Conservation (phyloP, 2,329 filamentous ascomycete species). For the Aspergillus tubingensis region DNA sequence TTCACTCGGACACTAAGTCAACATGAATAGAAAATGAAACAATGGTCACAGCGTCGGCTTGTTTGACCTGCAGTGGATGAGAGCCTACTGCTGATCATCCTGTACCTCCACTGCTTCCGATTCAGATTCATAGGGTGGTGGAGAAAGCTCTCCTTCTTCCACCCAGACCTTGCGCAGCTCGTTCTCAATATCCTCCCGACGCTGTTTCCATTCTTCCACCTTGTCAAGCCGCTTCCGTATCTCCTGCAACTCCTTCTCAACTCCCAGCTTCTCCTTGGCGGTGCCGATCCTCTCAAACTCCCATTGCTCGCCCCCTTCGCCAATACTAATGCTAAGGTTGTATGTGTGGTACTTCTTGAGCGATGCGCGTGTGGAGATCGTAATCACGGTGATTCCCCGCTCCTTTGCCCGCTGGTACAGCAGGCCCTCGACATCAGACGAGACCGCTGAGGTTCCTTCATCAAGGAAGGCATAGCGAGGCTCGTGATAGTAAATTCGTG, state of each 20-base stretch:
- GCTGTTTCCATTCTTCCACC: constrained; percentile 80
- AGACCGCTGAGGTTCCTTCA: constrained; percentile 88
- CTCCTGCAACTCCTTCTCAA: constrained; percentile 87
- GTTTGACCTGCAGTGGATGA: background rate
- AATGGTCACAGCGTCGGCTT: background rate
- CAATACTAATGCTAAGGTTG: constrained; percentile 81
- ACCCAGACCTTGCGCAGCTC: constrained; percentile 71
- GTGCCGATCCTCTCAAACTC: constrained; percentile 93
- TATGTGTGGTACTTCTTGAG: constrained; percentile 95
- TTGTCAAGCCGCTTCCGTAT: constrained; percentile 75
- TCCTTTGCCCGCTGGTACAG: constrained; percentile 93
- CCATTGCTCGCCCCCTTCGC: constrained; percentile 82
- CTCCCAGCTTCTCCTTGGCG: constrained; percentile 85
- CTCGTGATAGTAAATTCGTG: constrained; percentile 89
- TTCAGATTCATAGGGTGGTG: constrained; percentile 38
- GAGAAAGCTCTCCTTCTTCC: constrained; percentile 44
- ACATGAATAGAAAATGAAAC: background rate
- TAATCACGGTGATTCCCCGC: constrained; percentile 91
- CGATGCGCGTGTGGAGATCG: constrained; percentile 89
- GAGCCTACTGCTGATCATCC: background rate
- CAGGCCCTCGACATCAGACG: constrained; percentile 88
- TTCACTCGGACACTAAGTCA: background rate
- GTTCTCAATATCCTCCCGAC: constrained; percentile 76
- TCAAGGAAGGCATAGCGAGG: constrained; percentile 93
- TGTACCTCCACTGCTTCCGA: constrained; percentile 13